Conservation (phyloP, 192 early-diverging fungal species). For the Dissophora ornata region DNA sequence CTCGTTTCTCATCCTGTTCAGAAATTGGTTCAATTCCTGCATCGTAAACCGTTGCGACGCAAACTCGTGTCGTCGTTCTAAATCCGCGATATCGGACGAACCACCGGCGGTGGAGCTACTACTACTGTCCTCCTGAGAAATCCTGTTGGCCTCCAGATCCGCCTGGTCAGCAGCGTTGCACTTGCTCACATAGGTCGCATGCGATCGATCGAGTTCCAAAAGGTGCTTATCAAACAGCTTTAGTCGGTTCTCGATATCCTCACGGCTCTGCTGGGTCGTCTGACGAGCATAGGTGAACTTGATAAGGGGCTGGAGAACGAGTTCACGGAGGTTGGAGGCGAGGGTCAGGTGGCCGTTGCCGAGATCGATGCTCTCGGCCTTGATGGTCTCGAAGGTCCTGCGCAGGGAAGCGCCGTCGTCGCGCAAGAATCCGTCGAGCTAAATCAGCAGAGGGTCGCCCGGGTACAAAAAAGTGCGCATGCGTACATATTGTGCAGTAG, state of each 20-base stretch:
- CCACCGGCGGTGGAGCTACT: too few species aligned
- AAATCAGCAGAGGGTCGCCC: too few species aligned
- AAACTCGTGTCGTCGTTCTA: conserved; percentile 55
- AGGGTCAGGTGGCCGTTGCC: conserved; percentile 57
- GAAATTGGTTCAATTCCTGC: conserved; percentile 70
- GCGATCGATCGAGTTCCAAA: conserved; percentile 58
- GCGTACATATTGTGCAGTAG: too few species aligned
- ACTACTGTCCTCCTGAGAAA: conserved; percentile 25
- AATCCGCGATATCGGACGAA: background rate
- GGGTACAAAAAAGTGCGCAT: too few species aligned
- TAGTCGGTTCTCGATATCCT: conserved; percentile 60
- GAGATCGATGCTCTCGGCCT: conserved; percentile 55
- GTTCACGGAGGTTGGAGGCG: conserved; percentile 53
- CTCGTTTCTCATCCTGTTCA: conserved; percentile 69
- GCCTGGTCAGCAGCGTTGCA: conserved; percentile 75
- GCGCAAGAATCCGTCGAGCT: conserved; percentile 60
- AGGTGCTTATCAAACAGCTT: conserved; percentile 60
- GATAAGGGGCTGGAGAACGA: conserved; percentile 62
- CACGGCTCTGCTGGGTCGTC: conserved; percentile 50
- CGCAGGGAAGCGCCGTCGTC: conserved; percentile 67
- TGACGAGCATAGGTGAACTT: conserved; percentile 57
- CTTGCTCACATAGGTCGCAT: conserved; percentile 54
- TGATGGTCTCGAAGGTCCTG: conserved; percentile 61
- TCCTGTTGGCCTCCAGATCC: conserved; percentile 60
- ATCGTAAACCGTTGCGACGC: conserved; percentile 69